These are phyloP conservation scores for Dissoconium aciculare DNA, from an alignment of 2,329 filamentous ascomycete genomes.

Conservation along the genomic window DNA sequence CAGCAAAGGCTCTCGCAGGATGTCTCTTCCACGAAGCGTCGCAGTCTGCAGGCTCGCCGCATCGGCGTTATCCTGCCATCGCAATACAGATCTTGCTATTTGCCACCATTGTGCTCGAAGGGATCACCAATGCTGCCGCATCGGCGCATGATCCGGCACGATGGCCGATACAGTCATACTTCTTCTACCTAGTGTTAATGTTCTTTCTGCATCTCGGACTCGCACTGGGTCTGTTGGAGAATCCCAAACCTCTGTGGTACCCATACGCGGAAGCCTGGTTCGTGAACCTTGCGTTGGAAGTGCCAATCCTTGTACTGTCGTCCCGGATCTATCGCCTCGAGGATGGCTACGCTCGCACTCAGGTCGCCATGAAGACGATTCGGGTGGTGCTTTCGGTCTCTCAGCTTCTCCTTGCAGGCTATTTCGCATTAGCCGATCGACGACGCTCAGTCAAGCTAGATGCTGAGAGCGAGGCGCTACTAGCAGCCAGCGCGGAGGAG, in stretches of 20 bases:
- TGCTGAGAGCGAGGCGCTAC: slow-evolving; percentile 16
- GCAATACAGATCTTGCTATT: slow-evolving; percentile 9
- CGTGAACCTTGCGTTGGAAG: slow-evolving; percentile 13
- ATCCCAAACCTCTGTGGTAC: slow-evolving; percentile 17
- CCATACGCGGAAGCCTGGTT: slow-evolving; percentile 18
- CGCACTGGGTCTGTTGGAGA: slow-evolving; percentile 15
- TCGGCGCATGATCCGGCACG: slow-evolving; percentile 6
- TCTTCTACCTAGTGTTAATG: slow-evolving; percentile 13
- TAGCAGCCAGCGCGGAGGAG: slow-evolving; percentile 4
- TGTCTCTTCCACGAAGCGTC: slow-evolving; percentile 18
- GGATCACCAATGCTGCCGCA: slow-evolving; percentile 10
- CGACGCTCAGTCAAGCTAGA: slow-evolving; percentile 6
- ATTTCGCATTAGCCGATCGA: slow-evolving; percentile 10
- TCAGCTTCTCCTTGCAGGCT: slow-evolving; percentile 7
- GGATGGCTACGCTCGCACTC: slow-evolving; percentile 7
- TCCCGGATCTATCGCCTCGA: slow-evolving; percentile 1
- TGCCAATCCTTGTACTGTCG: slow-evolving; percentile 12
- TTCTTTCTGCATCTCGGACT: slow-evolving; percentile 13
- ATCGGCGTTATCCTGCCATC: slow-evolving; percentile 11
- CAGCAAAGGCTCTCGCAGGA: slow-evolving; percentile 14
- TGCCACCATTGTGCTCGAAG: slow-evolving; percentile 12
- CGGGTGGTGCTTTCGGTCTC: slow-evolving; percentile 9
- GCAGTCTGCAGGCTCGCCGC: slow-evolving; percentile 6
- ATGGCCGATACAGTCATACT: slow-evolving; percentile 13
- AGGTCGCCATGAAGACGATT: slow-evolving; percentile 9